Evolutionary conservation across 2,329 filamentous ascomycete species (phyloP).

Genomic region (Cordyceps tenuipes): DNA sequence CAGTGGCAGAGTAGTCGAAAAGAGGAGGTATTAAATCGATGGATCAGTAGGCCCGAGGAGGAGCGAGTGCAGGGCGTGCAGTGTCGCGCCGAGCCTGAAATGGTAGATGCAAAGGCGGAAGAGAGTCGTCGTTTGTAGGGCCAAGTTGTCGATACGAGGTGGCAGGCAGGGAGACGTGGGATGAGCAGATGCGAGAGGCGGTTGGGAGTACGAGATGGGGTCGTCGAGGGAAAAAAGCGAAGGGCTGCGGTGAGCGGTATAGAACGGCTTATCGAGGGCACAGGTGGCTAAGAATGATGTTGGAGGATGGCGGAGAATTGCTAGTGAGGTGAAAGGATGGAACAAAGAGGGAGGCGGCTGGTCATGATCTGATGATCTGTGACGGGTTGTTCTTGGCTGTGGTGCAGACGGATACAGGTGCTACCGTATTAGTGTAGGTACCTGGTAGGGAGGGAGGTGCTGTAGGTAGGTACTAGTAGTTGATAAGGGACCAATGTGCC

Average conservation of each 20-base stretch:
- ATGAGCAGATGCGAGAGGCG: background rate
- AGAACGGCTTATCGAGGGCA: background rate
- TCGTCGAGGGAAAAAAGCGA: background rate
- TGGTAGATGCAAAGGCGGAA: background rate
- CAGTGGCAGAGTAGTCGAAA: background rate
- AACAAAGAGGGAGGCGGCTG: slow-evolving; percentile 1
- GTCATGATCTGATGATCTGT: background rate
- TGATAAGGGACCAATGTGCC: too few species aligned
- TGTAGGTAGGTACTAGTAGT: too few species aligned
- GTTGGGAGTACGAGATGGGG: background rate
- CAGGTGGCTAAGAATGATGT: background rate
- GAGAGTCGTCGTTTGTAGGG: background rate
- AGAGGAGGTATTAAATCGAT: background rate
- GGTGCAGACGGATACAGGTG: too few species aligned
- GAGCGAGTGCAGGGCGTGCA: background rate
- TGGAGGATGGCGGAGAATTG: background rate
- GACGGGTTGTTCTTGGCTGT: too few species aligned
- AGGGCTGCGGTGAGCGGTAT: background rate
- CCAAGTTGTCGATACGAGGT: background rate
- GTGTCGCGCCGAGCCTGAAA: background rate
- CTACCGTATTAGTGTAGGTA: too few species aligned
- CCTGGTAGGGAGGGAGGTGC: too few species aligned
- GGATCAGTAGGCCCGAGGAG: background rate
- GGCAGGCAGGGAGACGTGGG: background rate
- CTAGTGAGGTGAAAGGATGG: slow-evolving; percentile 4